phyloP scores from a whole-genome alignment of 1,284 basidiomycete species.

The Cutaneotrichosporon cyanovorans region DNA sequence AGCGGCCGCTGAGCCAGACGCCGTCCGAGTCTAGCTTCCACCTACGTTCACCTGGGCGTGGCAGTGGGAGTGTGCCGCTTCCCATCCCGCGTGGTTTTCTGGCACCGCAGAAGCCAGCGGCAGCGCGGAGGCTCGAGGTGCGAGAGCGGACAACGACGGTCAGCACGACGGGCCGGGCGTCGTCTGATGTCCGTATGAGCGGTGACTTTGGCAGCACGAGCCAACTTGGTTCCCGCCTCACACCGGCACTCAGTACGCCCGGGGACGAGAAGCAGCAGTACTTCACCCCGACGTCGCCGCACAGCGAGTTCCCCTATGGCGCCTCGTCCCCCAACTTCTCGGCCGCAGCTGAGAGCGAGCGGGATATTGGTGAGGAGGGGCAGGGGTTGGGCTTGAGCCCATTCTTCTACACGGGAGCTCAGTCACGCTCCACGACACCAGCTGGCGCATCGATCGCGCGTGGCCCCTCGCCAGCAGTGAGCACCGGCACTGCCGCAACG shows the following conservation, averaged over 20 bases:
- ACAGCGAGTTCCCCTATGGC: too few relatives aligned
- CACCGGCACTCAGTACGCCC: conserved; percentile 1
- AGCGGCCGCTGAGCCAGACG: conserved; percentile 9
- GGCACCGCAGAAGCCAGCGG: conserved; percentile 36
- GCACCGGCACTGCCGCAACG: too few relatives aligned
- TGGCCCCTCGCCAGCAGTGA: too few relatives aligned
- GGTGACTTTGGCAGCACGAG: conserved; percentile 1
- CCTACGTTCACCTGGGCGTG: conserved; percentile 25
- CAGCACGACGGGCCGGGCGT: conserved; percentile 10
- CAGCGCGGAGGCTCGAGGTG: conserved; percentile 30
- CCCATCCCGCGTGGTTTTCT: conserved; percentile 36
- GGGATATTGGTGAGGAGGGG: too few relatives aligned
- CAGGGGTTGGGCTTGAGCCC: too few relatives aligned
- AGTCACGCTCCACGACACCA: too few relatives aligned
- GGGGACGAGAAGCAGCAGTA: background rate
- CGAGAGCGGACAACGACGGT: conserved; percentile 19
- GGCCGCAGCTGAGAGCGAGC: too few relatives aligned
- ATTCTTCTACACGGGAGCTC: too few relatives aligned
- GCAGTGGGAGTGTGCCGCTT: conserved; percentile 20
- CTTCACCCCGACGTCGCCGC: background rate
- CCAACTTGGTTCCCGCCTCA: background rate
- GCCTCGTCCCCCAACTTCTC: too few relatives aligned
- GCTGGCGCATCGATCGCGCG: too few relatives aligned
- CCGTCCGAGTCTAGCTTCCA: conserved; percentile 15
- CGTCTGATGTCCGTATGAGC: background rate